Conservation (phyloP, 192 early-diverging fungal genomes). For the Backusella tuberculispora region DNA sequence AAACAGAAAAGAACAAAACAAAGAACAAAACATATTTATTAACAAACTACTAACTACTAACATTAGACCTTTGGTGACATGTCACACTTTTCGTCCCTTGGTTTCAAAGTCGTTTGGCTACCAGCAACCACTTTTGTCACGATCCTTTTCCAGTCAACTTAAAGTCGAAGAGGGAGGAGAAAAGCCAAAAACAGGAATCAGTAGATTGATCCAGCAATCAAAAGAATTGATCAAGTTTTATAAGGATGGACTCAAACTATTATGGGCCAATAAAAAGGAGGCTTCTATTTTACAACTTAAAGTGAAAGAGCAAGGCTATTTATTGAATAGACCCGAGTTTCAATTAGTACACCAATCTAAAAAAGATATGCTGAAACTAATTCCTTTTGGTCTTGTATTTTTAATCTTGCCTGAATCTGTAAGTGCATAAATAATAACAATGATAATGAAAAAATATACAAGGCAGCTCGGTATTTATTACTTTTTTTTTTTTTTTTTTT, state of each 20-base stretch:
- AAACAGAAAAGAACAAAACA: no score
- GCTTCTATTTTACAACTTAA: constrained; percentile 43
- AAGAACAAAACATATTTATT: not conserved
- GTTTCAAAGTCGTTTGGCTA: not conserved
- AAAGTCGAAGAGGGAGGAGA: not conserved
- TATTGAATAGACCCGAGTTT: constrained; percentile 47
- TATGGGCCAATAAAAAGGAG: constrained; percentile 54
- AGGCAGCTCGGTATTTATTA: no score
- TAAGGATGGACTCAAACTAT: constrained; percentile 56
- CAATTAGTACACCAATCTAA: constrained; percentile 51
- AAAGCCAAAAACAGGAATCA: constrained; percentile 18
- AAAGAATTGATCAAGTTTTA: constrained; percentile 57
- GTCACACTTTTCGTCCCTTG: not conserved
- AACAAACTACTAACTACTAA: not conserved
- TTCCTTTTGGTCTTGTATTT: constrained; percentile 55
- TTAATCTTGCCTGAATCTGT: constrained; percentile 50
- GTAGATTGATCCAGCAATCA: constrained; percentile 33
- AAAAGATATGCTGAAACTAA: constrained; percentile 51
- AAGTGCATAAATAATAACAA: not conserved
- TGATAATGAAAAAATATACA: no score
- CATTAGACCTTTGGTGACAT: not conserved
- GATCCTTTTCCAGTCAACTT: not conserved
- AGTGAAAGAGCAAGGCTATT: constrained; percentile 41
- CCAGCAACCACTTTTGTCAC: not conserved
- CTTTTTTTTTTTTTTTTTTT: not conserved